phyloP scores from a whole-genome alignment of 1,139 yeast species.

The Suhomyces anneliseae region DNA sequence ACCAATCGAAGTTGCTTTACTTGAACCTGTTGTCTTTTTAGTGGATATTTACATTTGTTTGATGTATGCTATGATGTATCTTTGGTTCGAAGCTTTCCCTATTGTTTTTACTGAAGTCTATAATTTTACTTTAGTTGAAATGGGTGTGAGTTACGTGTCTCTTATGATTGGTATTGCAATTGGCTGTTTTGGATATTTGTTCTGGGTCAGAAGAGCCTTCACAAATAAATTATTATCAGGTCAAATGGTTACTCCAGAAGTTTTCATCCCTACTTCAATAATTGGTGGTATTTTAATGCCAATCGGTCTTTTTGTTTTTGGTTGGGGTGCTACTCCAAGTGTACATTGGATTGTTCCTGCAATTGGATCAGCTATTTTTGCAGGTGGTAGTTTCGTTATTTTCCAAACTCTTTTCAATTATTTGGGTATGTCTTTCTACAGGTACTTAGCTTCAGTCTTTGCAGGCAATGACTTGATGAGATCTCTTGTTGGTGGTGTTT shows the following conservation, averaged over 20 bases:
- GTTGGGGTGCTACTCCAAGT: constrained; percentile 45
- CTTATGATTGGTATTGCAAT: constrained; percentile 43
- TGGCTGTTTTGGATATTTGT: constrained; percentile 26
- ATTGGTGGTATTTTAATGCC: constrained; percentile 44
- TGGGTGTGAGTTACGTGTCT: constrained; percentile 47
- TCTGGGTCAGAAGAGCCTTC: constrained; percentile 20
- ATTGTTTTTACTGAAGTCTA: constrained; percentile 46
- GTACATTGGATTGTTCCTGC: constrained; percentile 46
- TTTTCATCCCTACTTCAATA: constrained; percentile 44
- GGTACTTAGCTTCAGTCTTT: constrained; percentile 56
- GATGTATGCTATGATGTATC: constrained; percentile 52
- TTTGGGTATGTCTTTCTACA: constrained; percentile 33
- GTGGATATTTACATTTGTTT: constrained; percentile 52
- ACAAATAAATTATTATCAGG: constrained; percentile 24
- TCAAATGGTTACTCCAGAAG: constrained; percentile 34
- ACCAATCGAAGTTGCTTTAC: constrained; percentile 42
- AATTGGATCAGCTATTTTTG: constrained; percentile 40
- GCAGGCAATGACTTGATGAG: constrained; percentile 56
- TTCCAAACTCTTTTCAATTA: constrained; percentile 42
- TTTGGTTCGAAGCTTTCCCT: constrained; percentile 64
- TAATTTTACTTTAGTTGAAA: constrained; percentile 47
- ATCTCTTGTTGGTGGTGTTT: constrained; percentile 55
- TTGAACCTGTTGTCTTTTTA: constrained; percentile 47
- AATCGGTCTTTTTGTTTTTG: constrained; percentile 46
- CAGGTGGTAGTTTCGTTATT: constrained; percentile 36